A percentile compares a stretch with the other conserved stretches of the same genome.
Conservation (phyloP, 306 rosid genomes). For the Lathyrus oleraceus region DNA sequence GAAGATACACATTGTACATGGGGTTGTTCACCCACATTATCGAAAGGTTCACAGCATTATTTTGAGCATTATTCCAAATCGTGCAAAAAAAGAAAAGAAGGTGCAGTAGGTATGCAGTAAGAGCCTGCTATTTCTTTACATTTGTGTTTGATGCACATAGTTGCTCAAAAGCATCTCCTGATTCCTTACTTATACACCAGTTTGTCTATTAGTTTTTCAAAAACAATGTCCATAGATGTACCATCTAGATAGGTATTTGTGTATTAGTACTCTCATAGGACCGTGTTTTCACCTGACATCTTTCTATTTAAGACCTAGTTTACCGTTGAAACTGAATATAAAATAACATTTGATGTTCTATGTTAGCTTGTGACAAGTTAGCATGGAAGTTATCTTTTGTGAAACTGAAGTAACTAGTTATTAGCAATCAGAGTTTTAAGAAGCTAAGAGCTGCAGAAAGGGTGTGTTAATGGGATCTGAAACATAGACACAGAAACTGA, state of each 20-base stretch:
- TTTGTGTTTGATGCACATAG: slow-evolving; percentile 28
- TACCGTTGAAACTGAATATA: neutral
- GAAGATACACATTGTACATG: slow-evolving; percentile 51
- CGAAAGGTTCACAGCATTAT: slow-evolving; percentile 56
- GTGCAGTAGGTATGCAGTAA: slow-evolving; percentile 57
- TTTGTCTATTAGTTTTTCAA: slow-evolving; percentile 13
- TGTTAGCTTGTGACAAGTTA: slow-evolving; percentile 11
- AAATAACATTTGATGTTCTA: slow-evolving; percentile 19
- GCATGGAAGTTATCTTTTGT: slow-evolving; percentile 4
- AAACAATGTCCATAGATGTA: slow-evolving; percentile 19
- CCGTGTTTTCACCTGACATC: neutral
- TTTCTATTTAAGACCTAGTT: slow-evolving; percentile 7
- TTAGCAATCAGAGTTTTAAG: slow-evolving; percentile 16
- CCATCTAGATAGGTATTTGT: slow-evolving; percentile 12
- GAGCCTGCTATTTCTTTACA: slow-evolving; percentile 30
- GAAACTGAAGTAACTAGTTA: slow-evolving; percentile 12
- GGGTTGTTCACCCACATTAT: slow-evolving; percentile 51
- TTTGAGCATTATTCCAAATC: slow-evolving; percentile 63
- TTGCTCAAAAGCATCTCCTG: slow-evolving; percentile 24
- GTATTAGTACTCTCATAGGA: neutral
- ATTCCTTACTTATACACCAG: slow-evolving; percentile 1
- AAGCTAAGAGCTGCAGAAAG: neutral
- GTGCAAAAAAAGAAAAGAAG: slow-evolving; percentile 78
- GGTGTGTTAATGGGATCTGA: neutral
- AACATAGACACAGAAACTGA: too few species aligned